phyloP scores from a whole-genome alignment of 495 filamentous ascomycete genomes.

The Pyrenopolyporus hunteri region DNA sequence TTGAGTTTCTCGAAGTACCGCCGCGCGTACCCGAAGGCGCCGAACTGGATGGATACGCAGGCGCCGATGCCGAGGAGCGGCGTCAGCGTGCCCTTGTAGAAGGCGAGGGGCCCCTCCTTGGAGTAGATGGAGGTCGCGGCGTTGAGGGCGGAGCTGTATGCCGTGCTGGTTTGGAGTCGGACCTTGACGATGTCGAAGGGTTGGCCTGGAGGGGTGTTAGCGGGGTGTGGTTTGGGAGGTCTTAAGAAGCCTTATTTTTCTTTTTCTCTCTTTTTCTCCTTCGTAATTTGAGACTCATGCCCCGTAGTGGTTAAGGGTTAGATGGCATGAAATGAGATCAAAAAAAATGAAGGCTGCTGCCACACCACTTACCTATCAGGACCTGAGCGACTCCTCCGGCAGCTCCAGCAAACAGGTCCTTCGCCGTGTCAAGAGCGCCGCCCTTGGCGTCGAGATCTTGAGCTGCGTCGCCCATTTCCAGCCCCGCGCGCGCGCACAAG shows the following conservation, averaged over 20 bases:
- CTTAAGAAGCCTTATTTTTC: neutral
- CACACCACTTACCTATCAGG: conserved; percentile 74
- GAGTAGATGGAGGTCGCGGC: conserved; percentile 83
- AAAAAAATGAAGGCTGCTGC: neutral
- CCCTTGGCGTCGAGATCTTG: conserved; percentile 47
- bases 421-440: conserved; percentile 64
- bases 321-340: neutral
- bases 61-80: conserved; percentile 95
- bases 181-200: conserved; percentile 99
- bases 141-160: conserved; percentile 79
- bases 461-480: conserved; percentile 51
- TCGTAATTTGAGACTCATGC: too few relatives aligned
- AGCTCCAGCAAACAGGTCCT: conserved; percentile 91
- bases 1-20: conserved; percentile 81
- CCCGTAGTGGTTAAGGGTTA: too few relatives aligned
- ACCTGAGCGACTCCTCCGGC: conserved; percentile 94
- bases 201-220: conserved; percentile 68
- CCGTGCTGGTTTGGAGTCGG: conserved; percentile 83
- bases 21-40: conserved; percentile 91
- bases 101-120: conserved; percentile 86
- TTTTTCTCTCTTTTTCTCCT: neutral
- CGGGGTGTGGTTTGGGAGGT: neutral
- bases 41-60: conserved; percentile 97
- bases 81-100: conserved; percentile 99
- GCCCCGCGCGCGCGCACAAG: neutral